Evolutionary conservation across 176 grass and related monocot species (phyloP), one percentile per base, ranked within the genome.

Genomic region (Aegilops bicornis): DNA sequence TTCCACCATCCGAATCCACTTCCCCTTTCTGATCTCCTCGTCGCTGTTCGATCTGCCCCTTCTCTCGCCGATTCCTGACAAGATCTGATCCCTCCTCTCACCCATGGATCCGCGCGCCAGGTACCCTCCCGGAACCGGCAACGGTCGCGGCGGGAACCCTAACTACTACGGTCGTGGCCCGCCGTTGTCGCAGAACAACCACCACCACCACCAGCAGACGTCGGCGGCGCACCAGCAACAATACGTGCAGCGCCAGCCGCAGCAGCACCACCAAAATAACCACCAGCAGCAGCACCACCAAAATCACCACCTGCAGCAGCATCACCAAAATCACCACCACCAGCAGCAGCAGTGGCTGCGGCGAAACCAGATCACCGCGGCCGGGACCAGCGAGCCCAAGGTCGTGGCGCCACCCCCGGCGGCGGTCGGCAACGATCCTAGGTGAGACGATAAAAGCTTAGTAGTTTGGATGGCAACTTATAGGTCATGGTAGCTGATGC

Each of bases 21-120:
- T 8, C 9, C n/a, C 56, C 71, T 8, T 58, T 67, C 79, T 1
- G 79, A 89, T 92, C 82, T 65, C 45, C 58, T 20, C 29, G 11
- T 61, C 8, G 13, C 42, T 81, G 52, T 79, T 82, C 35, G 83
- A 88, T 79, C 65, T 16, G 40, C 47, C 42, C 48, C 15, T 77
- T 19, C 42, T 56, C 31, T 54, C 33, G 20, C 64, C 33, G 47
- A 74, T 87, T 62, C 56, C 73, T 64, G 69, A 79, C 24, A 87
- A 75, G 88, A 87, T 91, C 81, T 47, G 85, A 84, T 63, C 37
- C 42, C 30, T 32, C 76, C 69, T 58, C n/a, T 9, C 64, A 36
- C 7, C 64, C 76, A 98, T 98, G 95, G 94, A 95, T 92, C 89
- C 87, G 65, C 93, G 93, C 81, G 87, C 91, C 69, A 95, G 89